A percentile compares a stretch with the other conserved stretches of the same genome.
These are phyloP conservation scores for Pleurotus citrinopileatus DNA, from an alignment of 768 basidiomycete genomes.

Conservation along the genomic window DNA sequence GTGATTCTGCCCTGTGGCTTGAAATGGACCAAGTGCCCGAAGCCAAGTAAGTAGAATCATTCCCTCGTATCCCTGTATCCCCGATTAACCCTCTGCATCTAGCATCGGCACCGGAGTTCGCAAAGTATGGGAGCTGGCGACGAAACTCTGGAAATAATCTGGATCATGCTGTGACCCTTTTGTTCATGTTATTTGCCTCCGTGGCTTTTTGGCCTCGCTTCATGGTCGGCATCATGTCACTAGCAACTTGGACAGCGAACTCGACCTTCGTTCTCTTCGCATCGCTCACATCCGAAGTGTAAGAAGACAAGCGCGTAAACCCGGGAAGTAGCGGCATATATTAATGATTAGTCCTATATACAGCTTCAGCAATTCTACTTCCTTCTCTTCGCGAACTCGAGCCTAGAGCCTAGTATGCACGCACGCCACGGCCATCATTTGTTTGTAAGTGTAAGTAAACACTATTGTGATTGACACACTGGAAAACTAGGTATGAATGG, in stretches of 20 bases:
- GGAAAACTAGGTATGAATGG: background rate
- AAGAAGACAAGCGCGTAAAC: background rate
- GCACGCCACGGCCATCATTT: background rate
- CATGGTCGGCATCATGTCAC: too few relatives aligned
- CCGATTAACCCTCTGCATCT: slow-evolving; percentile 1
- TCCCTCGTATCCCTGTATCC: background rate
- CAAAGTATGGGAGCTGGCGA: slow-evolving; percentile 69
- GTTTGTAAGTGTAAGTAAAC: too few relatives aligned
- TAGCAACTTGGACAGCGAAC: too few relatives aligned
- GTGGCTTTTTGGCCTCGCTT: background rate
- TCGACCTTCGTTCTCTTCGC: background rate
- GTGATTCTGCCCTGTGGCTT: slow-evolving; percentile 45
- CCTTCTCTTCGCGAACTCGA: slow-evolving; percentile 5
- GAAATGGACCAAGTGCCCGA: slow-evolving; percentile 49
- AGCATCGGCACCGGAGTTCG: slow-evolving; percentile 74
- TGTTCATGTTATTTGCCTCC: slow-evolving; percentile 2
- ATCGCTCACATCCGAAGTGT: too few relatives aligned
- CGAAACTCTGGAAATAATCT: slow-evolving; percentile 40
- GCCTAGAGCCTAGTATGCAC: background rate
- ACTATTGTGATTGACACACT: too few relatives aligned
- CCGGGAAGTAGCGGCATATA: background rate
- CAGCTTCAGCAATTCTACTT: background rate
- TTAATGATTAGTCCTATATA: too few relatives aligned
- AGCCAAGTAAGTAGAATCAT: slow-evolving; percentile 52
- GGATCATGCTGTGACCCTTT: background rate